Evolutionary conservation across 441 rosid genomes (phyloP).

Genomic region (Syzygium syzygioides): DNA sequence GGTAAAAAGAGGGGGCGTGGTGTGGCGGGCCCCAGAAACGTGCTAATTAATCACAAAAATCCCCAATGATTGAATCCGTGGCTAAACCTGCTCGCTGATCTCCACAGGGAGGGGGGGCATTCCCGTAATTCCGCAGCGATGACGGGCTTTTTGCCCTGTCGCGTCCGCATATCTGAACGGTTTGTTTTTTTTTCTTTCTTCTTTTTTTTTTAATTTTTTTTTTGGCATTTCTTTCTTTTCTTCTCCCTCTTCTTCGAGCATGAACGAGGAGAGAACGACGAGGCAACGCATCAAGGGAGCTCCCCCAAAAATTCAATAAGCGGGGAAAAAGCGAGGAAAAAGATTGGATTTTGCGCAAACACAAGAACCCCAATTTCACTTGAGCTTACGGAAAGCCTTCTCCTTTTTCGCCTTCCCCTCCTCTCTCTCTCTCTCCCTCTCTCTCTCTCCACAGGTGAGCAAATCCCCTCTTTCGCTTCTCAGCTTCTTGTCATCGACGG

Average conservation of each 20-base stretch:
- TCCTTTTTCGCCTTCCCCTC: neutral
- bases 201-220: too few species aligned
- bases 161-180: neutral
- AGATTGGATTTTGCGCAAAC: neutral
- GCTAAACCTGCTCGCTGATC: neutral
- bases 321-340: neutral
- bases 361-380: neutral
- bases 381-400: neutral
- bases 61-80: neutral
- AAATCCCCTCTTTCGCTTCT: neutral
- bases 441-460: neutral
- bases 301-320: neutral
- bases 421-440: neutral
- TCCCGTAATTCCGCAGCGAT: neutral
- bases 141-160: neutral
- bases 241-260: neutral
- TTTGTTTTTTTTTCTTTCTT: neutral
- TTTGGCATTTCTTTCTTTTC: neutral
- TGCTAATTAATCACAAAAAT: neutral
- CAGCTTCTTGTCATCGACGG: neutral
- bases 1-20: neutral
- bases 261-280: neutral
- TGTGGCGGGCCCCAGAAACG: neutral
- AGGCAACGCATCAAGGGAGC: neutral
- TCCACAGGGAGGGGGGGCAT: neutral